phyloP scores from a whole-genome alignment of 1,284 basidiomycete species.

The Xerocomus amazonicus region DNA sequence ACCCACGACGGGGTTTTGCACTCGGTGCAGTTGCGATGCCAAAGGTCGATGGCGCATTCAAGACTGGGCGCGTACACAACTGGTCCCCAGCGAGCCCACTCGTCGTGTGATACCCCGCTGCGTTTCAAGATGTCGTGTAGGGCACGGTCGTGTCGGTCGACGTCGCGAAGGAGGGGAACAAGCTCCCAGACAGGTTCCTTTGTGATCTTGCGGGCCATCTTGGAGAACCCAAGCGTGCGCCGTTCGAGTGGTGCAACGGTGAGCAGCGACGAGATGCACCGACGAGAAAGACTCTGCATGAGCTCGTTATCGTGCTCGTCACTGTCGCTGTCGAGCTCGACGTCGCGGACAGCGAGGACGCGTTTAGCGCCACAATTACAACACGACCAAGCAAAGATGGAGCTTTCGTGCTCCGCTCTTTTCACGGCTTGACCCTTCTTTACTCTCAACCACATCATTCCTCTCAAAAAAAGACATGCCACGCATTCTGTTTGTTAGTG shows the following conservation, averaged over 20 bases:
- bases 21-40: slow-evolving; percentile 12
- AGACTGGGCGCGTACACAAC: slow-evolving; percentile 36
- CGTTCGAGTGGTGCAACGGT: slow-evolving; percentile 11
- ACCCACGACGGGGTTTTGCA: slow-evolving; percentile 46
- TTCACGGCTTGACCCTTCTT: slow-evolving; percentile 19
- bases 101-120: slow-evolving; percentile 32
- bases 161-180: slow-evolving; percentile 19
- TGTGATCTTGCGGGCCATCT: slow-evolving; percentile 23
- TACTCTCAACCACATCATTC: slow-evolving; percentile 16
- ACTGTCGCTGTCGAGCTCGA: slow-evolving; percentile 2
- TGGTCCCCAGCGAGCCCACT: slow-evolving; percentile 39
- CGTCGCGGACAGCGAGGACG: slow-evolving; percentile 1
- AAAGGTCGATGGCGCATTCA: slow-evolving; percentile 28
- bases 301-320: slow-evolving; percentile 10
- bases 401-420: slow-evolving; percentile 32
- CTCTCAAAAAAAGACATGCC: slow-evolving; percentile 6
- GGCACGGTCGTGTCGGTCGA: too few species aligned
- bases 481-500: slow-evolving; percentile 86
- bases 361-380: slow-evolving; percentile 40
- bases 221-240: slow-evolving; percentile 15
- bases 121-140: too few species aligned
- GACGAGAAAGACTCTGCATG: slow-evolving; percentile 18
- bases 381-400: slow-evolving; percentile 33
- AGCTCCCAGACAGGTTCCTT: slow-evolving; percentile 30
- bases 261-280: slow-evolving; percentile 13